Evolutionary conservation across 164 flowering plant species (phyloP), one percentile per base, ranked within the genome.

Genomic region (Malania oleifera): DNA sequence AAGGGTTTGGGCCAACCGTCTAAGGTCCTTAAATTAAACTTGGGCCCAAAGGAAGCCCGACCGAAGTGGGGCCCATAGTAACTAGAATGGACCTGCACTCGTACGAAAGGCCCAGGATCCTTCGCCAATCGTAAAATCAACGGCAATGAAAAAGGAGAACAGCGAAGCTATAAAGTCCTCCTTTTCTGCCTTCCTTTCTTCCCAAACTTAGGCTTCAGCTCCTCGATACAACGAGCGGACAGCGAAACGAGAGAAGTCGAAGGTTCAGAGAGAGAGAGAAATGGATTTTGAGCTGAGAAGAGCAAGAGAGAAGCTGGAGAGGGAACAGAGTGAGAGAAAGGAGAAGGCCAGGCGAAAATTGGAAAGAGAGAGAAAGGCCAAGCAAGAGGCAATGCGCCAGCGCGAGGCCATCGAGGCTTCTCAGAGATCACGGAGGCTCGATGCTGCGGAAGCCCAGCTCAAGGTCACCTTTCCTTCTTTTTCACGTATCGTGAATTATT

Each of bases 211-310:
- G 35, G 35, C n/a, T n/a, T n/a, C n/a, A 31, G 9, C 35, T 31
- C 35, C n/a, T n/a, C 9, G 35, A 31, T 4, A 31, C 35, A 4
- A 4, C 35, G 35, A 31, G 6, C 35, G 35, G 9, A 31, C 35
- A 4, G 4, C 35, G 9, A 31, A 31, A 9, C 35, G 35, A 31
- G 6, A 31, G 35, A 31, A 9, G 6, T 31, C 35, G 35, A 9
- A 4, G 35, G 35, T 31, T 31, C 9, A 49, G 65, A 67, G 61
- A 53, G 65, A 38, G 52, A 53, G 19, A 57, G 64, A 34, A 60
- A 89, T 89, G 98, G 98, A 93, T 75, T 93, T 89, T 56, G 97
- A 93, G 72, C 69, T 89, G 65, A 82, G 98, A 66, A 80, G 83
- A 48, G 98, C 98, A 65, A 84, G 78, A 60, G 86, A 86, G 86